Evolutionary conservation across 2,329 filamentous ascomycete genomes (phyloP).

Genomic region (Apiospora koreana): DNA sequence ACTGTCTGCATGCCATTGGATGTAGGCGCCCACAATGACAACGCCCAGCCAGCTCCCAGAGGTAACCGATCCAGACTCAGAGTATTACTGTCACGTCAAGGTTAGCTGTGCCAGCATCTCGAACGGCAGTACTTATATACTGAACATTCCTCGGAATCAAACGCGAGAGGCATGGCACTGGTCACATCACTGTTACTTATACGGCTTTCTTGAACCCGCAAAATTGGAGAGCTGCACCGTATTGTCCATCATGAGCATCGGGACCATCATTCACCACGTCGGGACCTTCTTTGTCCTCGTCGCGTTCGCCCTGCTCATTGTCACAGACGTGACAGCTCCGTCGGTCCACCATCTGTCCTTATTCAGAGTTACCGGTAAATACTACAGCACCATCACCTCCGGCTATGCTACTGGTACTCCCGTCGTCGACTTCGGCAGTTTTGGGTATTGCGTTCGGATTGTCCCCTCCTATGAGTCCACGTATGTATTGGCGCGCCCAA

Average conservation of each 20-base stretch:
- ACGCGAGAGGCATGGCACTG: neutral
- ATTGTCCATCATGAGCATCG: neutral
- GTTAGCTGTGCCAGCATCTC: neutral
- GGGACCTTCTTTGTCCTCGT: slow-evolving; percentile 59
- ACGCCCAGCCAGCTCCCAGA: neutral
- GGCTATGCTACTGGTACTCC: slow-evolving; percentile 41
- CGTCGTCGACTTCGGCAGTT: slow-evolving; percentile 57
- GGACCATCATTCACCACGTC: slow-evolving; percentile 50
- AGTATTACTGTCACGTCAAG: neutral
- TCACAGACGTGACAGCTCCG: slow-evolving; percentile 60
- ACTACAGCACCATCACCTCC: slow-evolving; percentile 34
- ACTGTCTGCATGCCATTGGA: neutral
- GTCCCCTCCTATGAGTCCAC: neutral
- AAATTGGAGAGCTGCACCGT: neutral
- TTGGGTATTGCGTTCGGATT: slow-evolving; percentile 54
- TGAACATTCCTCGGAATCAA: neutral
- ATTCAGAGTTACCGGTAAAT: slow-evolving; percentile 39
- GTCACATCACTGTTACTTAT: neutral
- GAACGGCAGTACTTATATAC: neutral
- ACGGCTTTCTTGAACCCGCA: neutral
- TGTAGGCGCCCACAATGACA: neutral
- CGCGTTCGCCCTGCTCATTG: slow-evolving; percentile 56
- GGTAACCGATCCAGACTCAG: neutral
- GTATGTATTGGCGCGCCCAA: neutral
- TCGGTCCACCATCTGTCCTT: slow-evolving; percentile 57